A percentile compares a stretch with the other conserved stretches of the same genome.
Evolutionary conservation across 345 rosid species (phyloP).

Genomic region (Nasturtium officinale): DNA sequence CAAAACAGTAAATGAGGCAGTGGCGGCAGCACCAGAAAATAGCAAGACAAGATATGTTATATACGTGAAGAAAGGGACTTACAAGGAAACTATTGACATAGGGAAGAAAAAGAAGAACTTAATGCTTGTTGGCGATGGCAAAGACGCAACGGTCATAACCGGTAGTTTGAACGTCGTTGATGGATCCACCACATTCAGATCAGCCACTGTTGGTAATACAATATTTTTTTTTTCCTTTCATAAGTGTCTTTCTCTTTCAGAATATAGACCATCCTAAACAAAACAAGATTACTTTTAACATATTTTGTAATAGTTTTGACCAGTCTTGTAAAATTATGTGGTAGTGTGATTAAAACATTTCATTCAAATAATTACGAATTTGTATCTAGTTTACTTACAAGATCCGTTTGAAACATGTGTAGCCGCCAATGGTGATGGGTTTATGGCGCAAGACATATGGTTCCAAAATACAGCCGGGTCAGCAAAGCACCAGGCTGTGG

Average conservation of each 20-base stretch:
- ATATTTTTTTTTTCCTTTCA: not conserved
- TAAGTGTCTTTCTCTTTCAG: no score
- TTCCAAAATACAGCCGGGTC: constrained; percentile 85
- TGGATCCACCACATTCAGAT: constrained; percentile 68
- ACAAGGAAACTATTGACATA: constrained; percentile 68
- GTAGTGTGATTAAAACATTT: not conserved
- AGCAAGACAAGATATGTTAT: constrained; percentile 62
- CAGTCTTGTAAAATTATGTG: not conserved
- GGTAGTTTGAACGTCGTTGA: constrained; percentile 62
- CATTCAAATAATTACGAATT: not conserved
- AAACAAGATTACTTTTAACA: not conserved
- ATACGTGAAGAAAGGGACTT: constrained; percentile 75
- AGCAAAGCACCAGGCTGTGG: constrained; percentile 81
- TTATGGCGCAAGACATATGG: constrained; percentile 81
- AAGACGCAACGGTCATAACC: constrained; percentile 60
- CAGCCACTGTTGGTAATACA: constrained; percentile 75
- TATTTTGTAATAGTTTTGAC: not conserved
- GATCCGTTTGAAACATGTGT: not conserved
- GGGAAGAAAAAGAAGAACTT: constrained; percentile 68
- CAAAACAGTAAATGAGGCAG: constrained; percentile 71
- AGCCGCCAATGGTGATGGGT: constrained; percentile 87
- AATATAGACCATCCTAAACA: not conserved
- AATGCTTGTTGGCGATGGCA: constrained; percentile 83
- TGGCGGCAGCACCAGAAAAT: constrained; percentile 61
- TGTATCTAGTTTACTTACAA: not conserved